Evolutionary conservation across 139 green algal species (phyloP), one percentile per base, ranked within the genome.

Genomic region (Tetradesmus lagerheimii): DNA sequence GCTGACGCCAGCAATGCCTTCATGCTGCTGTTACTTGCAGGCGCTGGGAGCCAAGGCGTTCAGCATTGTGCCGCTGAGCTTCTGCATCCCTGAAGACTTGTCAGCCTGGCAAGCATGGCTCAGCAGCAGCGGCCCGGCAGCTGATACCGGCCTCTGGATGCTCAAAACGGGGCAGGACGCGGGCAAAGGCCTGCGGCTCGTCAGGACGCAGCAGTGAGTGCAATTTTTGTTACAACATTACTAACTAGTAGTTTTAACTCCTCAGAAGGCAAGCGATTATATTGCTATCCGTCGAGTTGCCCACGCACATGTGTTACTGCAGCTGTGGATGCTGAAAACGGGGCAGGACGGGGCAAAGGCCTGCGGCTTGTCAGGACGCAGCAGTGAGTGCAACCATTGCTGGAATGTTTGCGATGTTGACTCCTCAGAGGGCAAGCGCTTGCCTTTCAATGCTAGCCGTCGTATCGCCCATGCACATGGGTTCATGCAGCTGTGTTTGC

Each of bases 111-210:
- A 37, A 43, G 39, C 35, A 1, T 94, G 90, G 90, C 29, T 96
- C 20, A 41, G 20, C 76, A 43, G 20, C 47, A 35, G 74, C 66
- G 86, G 16, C 50, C 47, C 82, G 77, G 75, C 39, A 88, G 53
- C 71, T 23, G 90, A 84, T 34, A 80, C 35, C 0, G 62, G 47
- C 62, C 45, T 94, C 37, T 95, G 93, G 93, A 95, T 94, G 25
- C 67, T 95, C 23, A 95, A 95, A 89, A 94, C 93, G 3, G 93
- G 93, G 0, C 93, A 95, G 45, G 93, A 94, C 39, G 83, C 92
- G 86, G 92, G 92, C 50, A 91, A 92, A 83, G 92, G 92, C 20
- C 90, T 94, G 37, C 78, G 64, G 78, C 89, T 94, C 31, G 83
- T 94, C n/a, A 62, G 67, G 0, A 90, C 80, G n/a, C 64, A 89